These are phyloP conservation scores for Rhipidocladum racemiflorum DNA, from an alignment of 176 grass and related monocot genomes.

Conservation along the genomic window DNA sequence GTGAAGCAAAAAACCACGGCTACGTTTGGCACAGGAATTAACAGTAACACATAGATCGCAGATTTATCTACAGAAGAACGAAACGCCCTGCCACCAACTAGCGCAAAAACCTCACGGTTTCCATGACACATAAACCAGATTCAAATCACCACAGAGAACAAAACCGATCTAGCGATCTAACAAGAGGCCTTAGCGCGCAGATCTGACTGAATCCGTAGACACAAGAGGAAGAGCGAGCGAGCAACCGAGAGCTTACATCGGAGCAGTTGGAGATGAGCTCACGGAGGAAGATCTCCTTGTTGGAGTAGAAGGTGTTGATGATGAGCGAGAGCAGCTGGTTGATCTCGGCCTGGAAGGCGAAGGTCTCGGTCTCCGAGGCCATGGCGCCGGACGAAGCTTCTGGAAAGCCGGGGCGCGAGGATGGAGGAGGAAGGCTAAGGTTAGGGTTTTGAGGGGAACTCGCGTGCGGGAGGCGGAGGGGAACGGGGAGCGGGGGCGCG, in stretches of 20 bases:
- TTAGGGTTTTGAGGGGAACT: slow-evolving; percentile 18
- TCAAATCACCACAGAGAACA: neutral
- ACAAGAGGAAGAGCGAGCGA: neutral
- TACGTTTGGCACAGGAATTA: neutral
- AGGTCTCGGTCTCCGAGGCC: slow-evolving; percentile 87
- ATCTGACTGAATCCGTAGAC: slow-evolving; percentile 20
- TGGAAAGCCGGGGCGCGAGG: neutral
- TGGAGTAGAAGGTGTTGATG: slow-evolving; percentile 99
- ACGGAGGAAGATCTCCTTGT: slow-evolving; percentile 98
- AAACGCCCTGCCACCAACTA: neutral
- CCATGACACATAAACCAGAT: neutral
- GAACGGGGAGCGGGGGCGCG: neutral
- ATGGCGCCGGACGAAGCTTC: slow-evolving; percentile 25
- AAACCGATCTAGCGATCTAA: neutral
- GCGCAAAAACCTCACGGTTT: neutral
- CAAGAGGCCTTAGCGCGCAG: neutral
- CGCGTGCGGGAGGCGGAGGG: neutral
- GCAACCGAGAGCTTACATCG: slow-evolving; percentile 42
- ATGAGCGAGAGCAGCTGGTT: slow-evolving; percentile 91
- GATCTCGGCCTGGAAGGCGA: slow-evolving; percentile 98
- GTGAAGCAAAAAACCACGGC: neutral
- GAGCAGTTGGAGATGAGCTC: slow-evolving; percentile 92
- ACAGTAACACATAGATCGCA: neutral
- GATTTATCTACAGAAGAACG: neutral
- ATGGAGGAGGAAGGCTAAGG: neutral